A percentile compares a stretch with the other conserved stretches of the same genome.
Evolutionary conservation across 176 grass and related monocot genomes (phyloP).

Genomic region (Hsuehochloa calcarea): DNA sequence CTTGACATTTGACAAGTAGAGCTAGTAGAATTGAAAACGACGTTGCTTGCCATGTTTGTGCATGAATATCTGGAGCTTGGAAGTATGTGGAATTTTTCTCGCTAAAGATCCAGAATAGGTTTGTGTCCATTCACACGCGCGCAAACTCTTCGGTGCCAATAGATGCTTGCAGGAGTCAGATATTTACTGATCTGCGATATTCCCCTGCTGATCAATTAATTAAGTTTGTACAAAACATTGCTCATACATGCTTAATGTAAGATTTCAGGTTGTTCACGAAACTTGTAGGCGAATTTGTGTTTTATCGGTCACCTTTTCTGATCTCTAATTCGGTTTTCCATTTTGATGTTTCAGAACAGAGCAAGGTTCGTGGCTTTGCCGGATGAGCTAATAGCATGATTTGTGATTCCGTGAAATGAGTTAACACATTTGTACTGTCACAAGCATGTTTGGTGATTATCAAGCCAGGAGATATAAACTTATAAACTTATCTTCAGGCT

Average conservation of each 20-base stretch:
- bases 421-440: conserved; percentile 28
- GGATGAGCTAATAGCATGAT: conserved; percentile 57
- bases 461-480: conserved; percentile 43
- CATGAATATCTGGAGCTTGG: background rate
- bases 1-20: background rate
- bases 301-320: background rate
- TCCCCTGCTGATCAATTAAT: background rate
- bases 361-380: conserved; percentile 55
- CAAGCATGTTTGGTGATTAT: conserved; percentile 35
- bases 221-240: background rate
- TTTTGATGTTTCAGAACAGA: conserved; percentile 47
- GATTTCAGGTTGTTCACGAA: background rate
- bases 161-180: too few species aligned
- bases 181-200: background rate
- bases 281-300: background rate
- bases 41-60: conserved; percentile 13
- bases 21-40: background rate
- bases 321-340: conserved; percentile 1
- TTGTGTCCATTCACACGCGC: background rate
- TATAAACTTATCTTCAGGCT: conserved; percentile 41
- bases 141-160: background rate
- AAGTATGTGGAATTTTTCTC: background rate
- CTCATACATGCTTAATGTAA: background rate
- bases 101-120: background rate
- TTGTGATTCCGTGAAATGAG: background rate